These are phyloP conservation scores for Leptodermis oblonga DNA, from an alignment of 257 asterid species.

Conservation along the genomic window DNA sequence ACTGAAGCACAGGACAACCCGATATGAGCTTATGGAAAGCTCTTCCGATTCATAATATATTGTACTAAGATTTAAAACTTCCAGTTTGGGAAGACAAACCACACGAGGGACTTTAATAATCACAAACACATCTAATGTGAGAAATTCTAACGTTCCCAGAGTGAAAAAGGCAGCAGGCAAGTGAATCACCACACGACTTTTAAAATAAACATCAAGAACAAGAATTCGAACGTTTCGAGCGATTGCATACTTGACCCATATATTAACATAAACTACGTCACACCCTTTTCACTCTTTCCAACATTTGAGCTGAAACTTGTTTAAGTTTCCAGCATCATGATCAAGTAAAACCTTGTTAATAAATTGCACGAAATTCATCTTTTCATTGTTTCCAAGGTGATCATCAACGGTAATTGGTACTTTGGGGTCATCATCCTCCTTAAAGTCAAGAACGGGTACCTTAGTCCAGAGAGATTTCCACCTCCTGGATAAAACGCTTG, in stretches of 20 bases:
- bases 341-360: background rate
- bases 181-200: background rate
- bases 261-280: too few species aligned
- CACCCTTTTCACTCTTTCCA: too few species aligned
- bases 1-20: background rate
- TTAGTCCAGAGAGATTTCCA: background rate
- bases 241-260: background rate
- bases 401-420: too few species aligned
- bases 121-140: background rate
- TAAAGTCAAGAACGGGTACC: background rate
- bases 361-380: background rate
- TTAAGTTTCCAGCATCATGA: background rate
- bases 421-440: too few species aligned
- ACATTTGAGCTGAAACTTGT: background rate
- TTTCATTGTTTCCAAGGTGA: too few species aligned
- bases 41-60: background rate
- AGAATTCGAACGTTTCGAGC: background rate
- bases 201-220: too few species aligned
- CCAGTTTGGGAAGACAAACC: background rate
- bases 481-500: background rate
- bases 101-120: background rate
- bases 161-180: background rate
- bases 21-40: background rate
- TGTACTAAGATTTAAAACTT: background rate
- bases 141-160: background rate